A percentile compares a stretch with the other conserved stretches of the same genome.
phyloP scores from a whole-genome alignment of 176 grass and related monocot genomes.

The Elymus sibiricus region DNA sequence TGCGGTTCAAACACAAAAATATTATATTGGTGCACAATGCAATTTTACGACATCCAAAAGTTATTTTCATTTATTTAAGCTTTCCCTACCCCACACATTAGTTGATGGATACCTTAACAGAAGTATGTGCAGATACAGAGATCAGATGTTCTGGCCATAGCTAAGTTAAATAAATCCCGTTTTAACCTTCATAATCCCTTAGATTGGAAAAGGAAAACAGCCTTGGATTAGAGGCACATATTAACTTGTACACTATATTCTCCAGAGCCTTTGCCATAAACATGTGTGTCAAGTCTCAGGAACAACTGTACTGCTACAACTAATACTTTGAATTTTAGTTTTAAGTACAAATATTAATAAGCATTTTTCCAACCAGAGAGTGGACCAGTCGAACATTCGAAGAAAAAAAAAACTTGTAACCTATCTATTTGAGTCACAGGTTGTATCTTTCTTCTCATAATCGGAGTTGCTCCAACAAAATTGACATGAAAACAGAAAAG shows the following conservation, averaged over 20 bases:
- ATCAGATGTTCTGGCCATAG: neutral
- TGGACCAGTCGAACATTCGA: neutral
- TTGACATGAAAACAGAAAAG: neutral
- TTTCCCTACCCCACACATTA: neutral
- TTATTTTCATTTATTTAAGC: neutral
- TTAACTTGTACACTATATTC: neutral
- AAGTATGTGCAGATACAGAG: neutral
- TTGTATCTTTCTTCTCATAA: constrained; percentile 5
- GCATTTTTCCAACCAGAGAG: neutral
- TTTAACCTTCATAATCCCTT: neutral
- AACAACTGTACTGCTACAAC: neutral
- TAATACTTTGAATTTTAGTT: neutral
- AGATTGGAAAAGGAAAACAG: no score
- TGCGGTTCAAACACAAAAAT: neutral
- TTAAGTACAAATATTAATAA: neutral
- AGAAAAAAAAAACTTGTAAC: neutral
- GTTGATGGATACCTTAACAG: neutral
- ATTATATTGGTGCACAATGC: neutral
- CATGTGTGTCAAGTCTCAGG: neutral
- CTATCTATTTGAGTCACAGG: neutral
- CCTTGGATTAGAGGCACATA: neutral
- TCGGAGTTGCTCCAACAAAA: neutral
- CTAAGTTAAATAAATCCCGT: neutral
- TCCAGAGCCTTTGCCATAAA: neutral
- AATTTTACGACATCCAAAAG: constrained; percentile 7